Evolutionary conservation across 768 basidiomycete genomes (phyloP).

Genomic region (Mycena capillaripes): DNA sequence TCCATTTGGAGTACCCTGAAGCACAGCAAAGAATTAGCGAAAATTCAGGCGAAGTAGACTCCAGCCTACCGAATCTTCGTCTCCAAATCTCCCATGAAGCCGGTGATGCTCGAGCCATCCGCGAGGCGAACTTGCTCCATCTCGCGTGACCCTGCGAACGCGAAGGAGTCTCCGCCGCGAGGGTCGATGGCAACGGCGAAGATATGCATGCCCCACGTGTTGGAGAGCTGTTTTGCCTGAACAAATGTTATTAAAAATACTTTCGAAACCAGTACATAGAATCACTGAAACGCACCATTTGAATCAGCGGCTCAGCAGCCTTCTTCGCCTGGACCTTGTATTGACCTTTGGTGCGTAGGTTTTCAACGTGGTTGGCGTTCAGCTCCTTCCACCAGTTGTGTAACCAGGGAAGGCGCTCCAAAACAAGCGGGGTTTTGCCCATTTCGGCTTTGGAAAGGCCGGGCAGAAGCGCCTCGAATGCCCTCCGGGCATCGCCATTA

Average conservation of each 20-base stretch:
- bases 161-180: not conserved
- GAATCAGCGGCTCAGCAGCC: not conserved
- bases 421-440: not conserved
- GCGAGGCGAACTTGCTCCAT: conserved; percentile 1
- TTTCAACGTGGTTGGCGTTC: not conserved
- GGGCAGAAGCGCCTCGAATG: not conserved
- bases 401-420: not conserved
- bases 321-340: not conserved
- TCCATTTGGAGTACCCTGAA: not conserved
- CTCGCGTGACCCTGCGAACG: conserved; percentile 1
- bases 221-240: not conserved
- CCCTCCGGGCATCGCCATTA: not conserved
- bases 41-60: not conserved
- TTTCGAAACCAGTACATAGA: not conserved
- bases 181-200: conserved; percentile 1
- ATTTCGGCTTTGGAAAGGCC: not conserved
- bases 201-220: not conserved
- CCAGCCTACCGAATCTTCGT: conserved; percentile 1
- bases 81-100: conserved; percentile 1
- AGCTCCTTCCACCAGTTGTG: not conserved
- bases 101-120: not conserved
- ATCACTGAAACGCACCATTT: not conserved
- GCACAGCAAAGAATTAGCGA: not conserved
- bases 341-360: not conserved
- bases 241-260: not conserved